A percentile compares a stretch with the other conserved stretches of the same genome.
phyloP scores from a whole-genome alignment of 768 basidiomycete species.

The Tulasnella sp. region DNA sequence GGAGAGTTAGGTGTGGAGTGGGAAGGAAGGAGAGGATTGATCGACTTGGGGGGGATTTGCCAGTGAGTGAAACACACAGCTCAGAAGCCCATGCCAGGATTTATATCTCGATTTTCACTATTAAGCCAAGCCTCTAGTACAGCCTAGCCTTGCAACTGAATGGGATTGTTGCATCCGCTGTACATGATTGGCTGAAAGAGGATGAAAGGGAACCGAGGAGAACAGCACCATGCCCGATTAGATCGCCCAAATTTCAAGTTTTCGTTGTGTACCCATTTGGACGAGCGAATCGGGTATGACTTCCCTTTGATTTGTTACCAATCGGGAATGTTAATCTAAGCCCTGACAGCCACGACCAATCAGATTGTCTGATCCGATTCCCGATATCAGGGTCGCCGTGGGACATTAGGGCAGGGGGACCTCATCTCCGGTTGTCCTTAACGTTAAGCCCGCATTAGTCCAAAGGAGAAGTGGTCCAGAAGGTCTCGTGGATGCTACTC shows the following conservation, averaged over 20 bases:
- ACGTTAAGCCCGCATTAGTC: not conserved
- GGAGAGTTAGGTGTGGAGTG: not conserved
- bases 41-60: not conserved
- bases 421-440: not conserved
- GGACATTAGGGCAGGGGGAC: not conserved
- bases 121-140: not conserved
- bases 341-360: not conserved
- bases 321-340: not conserved
- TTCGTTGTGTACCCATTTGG: not conserved
- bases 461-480: not conserved
- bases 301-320: not conserved
- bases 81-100: not conserved
- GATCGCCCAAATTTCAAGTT: not conserved
- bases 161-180: not conserved
- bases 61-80: not conserved
- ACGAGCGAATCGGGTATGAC: not conserved
- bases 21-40: not conserved
- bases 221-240: not conserved
- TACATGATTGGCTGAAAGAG: not conserved
- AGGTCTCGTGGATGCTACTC: not conserved
- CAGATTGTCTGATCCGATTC: not conserved
- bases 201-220: not conserved
- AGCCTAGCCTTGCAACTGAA: not conserved
- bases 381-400: not conserved
- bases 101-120: not conserved